Conservation (phyloP, 768 basidiomycete genomes). For the Cystobasidium onofrii region DNA sequence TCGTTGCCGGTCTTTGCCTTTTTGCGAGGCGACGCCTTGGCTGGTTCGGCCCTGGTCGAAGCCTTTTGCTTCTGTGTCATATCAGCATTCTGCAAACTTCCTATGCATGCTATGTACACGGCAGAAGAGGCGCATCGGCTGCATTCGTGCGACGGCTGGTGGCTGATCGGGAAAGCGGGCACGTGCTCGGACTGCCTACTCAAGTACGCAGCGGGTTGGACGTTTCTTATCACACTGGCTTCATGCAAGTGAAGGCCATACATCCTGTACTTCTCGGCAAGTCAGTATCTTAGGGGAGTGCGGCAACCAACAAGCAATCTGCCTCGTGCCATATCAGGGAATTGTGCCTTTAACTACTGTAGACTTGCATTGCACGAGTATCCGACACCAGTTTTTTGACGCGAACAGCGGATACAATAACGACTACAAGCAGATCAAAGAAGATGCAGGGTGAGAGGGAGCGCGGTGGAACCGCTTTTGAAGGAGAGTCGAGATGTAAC, state of each 20-base stretch:
- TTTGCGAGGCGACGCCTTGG: background rate
- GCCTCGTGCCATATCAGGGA: background rate
- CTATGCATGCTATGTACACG: background rate
- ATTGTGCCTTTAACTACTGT: background rate
- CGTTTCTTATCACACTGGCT: too few species aligned
- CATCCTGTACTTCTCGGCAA: too few species aligned
- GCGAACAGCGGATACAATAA: background rate
- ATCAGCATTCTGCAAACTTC: background rate
- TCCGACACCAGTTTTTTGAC: background rate
- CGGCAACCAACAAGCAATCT: too few species aligned
- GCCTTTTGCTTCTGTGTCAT: background rate
- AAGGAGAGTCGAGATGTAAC: background rate
- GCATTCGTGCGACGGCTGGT: too few species aligned
- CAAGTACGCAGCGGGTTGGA: too few species aligned
- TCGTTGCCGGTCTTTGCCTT: background rate
- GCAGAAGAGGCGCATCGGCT: too few species aligned
- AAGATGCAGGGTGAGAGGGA: background rate
- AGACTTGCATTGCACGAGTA: background rate
- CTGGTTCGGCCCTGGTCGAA: background rate
- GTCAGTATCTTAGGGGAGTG: too few species aligned
- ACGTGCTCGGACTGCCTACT: too few species aligned
- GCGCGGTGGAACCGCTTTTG: background rate
- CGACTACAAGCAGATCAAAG: constrained; percentile 1
- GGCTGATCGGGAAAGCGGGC: too few species aligned
- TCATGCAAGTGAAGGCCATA: too few species aligned